phyloP scores from a whole-genome alignment of 768 basidiomycete genomes.

The Rhizopogon roseolus region DNA sequence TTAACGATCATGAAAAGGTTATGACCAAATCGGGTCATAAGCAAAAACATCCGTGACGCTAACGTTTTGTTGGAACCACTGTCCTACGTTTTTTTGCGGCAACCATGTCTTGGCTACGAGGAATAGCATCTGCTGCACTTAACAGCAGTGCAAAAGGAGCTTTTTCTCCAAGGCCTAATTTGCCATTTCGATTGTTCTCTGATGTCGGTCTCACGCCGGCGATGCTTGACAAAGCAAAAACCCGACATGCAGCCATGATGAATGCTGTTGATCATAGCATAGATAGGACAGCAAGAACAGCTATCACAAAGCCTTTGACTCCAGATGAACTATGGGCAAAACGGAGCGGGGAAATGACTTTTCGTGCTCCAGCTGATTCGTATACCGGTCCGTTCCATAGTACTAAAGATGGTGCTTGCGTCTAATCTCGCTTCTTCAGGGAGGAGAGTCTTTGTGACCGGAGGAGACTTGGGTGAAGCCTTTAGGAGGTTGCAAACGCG shows the following conservation, averaged over 20 bases:
- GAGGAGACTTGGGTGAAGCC: slow-evolving; percentile 41
- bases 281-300: slow-evolving; percentile 2
- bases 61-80: background rate
- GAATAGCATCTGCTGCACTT: background rate
- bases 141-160: background rate
- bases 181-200: background rate
- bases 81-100: background rate
- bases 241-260: background rate
- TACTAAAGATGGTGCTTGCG: background rate
- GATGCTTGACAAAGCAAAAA: background rate
- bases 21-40: background rate
- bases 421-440: slow-evolving; percentile 36
- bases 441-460: slow-evolving; percentile 48
- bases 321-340: slow-evolving; percentile 35
- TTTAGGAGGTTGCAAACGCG: slow-evolving; percentile 46
- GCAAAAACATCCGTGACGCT: background rate
- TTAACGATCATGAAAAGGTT: slow-evolving; percentile 2
- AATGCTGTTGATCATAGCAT: background rate
- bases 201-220: background rate
- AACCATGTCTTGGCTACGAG: background rate
- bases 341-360: slow-evolving; percentile 12
- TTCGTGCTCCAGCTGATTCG: slow-evolving; percentile 39
- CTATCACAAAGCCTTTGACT: slow-evolving; percentile 9
- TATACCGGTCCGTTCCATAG: slow-evolving; percentile 46
- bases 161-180: background rate